Evolutionary conservation across 495 filamentous ascomycete species (phyloP).

Genomic region (Podospora comata): DNA sequence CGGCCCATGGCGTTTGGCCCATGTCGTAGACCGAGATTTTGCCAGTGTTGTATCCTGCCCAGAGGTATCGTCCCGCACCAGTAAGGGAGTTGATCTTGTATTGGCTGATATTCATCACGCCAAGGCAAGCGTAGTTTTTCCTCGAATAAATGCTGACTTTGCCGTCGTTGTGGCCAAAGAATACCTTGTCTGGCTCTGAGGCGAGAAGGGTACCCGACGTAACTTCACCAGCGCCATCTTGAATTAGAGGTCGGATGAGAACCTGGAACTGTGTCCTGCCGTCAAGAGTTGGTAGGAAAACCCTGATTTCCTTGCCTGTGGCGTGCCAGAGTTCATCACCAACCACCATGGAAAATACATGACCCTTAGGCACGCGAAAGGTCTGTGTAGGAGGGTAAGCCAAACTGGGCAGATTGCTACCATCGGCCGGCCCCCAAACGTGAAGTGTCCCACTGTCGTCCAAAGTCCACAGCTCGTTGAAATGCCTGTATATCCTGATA

Average conservation of each 20-base stretch:
- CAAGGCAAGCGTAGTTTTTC: conserved; percentile 67
- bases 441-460: conserved; percentile 87
- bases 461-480: conserved; percentile 88
- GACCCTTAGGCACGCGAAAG: conserved; percentile 72
- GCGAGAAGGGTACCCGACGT: conserved; percentile 76
- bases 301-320: conserved; percentile 78
- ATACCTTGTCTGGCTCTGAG: conserved; percentile 74
- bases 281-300: conserved; percentile 74
- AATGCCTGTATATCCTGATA: conserved; percentile 80
- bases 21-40: conserved; percentile 93
- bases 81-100: conserved; percentile 93
- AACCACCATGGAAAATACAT: conserved; percentile 81
- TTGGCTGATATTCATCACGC: conserved; percentile 76
- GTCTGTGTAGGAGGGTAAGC: conserved; percentile 59
- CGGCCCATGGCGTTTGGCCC: conserved; percentile 72
- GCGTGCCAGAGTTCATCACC: conserved; percentile 84
- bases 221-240: conserved; percentile 73
- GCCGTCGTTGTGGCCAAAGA: conserved; percentile 88
- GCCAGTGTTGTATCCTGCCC: conserved; percentile 94
- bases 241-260: conserved; percentile 61
- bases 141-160: conserved; percentile 90
- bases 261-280: conserved; percentile 65
- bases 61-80: conserved; percentile 79
- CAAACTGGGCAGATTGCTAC: conserved; percentile 68
- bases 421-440: conserved; percentile 75